phyloP scores from a whole-genome alignment of 202 grass and related monocot species.

The Hordeum pubiflorum region DNA sequence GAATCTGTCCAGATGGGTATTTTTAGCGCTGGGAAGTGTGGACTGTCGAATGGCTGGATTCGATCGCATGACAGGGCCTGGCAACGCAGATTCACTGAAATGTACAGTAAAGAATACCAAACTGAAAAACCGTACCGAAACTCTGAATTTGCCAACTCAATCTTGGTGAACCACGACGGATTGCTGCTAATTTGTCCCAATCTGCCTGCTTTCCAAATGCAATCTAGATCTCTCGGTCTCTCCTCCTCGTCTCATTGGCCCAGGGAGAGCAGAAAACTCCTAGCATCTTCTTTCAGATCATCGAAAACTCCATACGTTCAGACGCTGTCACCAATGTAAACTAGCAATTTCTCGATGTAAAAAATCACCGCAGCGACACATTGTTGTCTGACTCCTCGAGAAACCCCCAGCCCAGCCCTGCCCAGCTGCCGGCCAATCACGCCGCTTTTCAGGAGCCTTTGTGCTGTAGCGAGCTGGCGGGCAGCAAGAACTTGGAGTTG shows the following conservation, averaged over 20 bases:
- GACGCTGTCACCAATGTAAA: neutral
- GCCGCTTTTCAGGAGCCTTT: no score
- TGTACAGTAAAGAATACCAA: neutral
- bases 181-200: neutral
- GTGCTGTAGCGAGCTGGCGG: slow-evolving; percentile 1
- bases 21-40: no score
- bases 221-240: neutral
- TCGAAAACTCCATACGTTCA: neutral
- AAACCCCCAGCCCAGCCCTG: neutral
- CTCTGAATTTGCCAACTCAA: neutral
- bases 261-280: neutral
- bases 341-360: neutral
- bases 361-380: neutral
- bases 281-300: neutral
- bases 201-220: neutral
- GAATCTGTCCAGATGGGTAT: no score
- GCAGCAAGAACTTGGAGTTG: slow-evolving; percentile 3
- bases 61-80: neutral
- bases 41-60: no score
- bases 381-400: slow-evolving; percentile 30
- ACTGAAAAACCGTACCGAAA: no score
- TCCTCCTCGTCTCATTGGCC: neutral
- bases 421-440: neutral
- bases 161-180: neutral
- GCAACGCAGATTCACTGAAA: neutral